phyloP scores from a whole-genome alignment of 257 asterid genomes.

The Phtheirospermum japonicum region DNA sequence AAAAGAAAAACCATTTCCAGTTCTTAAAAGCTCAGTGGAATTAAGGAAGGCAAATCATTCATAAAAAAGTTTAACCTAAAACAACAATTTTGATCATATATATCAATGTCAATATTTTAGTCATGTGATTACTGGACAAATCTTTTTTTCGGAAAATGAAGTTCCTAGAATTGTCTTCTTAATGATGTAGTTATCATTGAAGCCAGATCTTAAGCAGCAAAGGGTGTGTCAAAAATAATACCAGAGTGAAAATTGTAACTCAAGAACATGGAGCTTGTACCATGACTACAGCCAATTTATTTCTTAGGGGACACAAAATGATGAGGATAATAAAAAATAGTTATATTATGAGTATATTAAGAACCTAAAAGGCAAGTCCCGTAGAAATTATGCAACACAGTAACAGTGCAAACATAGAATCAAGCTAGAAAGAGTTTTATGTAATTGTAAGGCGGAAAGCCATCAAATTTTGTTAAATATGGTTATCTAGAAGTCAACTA shows the following conservation, averaged over 20 bases:
- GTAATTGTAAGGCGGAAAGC: not conserved
- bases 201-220: not conserved
- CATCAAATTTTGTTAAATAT: not conserved
- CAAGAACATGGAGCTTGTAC: not conserved
- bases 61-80: not conserved
- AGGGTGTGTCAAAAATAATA: not conserved
- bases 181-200: not conserved
- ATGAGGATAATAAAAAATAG: not conserved
- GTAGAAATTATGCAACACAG: not conserved
- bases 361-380: conserved; percentile 19
- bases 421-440: not conserved
- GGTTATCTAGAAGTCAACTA: not conserved
- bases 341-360: not conserved
- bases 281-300: not conserved
- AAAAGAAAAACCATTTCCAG: not conserved
- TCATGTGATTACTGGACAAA: not conserved
- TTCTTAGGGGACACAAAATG: not conserved
- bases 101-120: not conserved
- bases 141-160: not conserved
- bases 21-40: not conserved
- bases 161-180: not conserved
- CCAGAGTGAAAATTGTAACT: not conserved
- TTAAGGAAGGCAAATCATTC: not conserved
- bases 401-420: not conserved
- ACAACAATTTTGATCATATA: not conserved